Conservation (phyloP, 495 filamentous ascomycete species). For the Talaromyces thailandensis region DNA sequence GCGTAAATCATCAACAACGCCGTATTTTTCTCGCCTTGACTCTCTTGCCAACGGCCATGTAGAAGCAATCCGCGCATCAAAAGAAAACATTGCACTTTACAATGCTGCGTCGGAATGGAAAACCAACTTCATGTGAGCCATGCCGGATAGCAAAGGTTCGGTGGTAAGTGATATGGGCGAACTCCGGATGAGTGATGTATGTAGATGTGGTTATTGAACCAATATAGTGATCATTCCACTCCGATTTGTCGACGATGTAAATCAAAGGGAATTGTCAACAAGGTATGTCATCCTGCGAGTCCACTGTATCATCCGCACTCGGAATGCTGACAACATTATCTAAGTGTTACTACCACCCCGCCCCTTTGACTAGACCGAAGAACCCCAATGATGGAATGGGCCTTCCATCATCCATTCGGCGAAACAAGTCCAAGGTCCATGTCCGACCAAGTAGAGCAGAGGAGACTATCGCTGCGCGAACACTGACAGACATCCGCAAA, state of each 20-base stretch:
- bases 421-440: background rate
- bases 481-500: background rate
- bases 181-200: background rate
- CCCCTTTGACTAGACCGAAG: conserved; percentile 15
- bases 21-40: background rate
- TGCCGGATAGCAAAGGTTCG: conserved; percentile 27
- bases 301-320: background rate
- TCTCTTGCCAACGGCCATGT: background rate
- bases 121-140: conserved; percentile 25
- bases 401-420: background rate
- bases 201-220: background rate
- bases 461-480: background rate
- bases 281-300: background rate
- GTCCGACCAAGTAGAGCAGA: background rate
- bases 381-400: background rate
- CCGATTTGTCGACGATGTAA: conserved; percentile 15
- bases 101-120: conserved; percentile 20
- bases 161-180: conserved; percentile 2
- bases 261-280: conserved; percentile 9
- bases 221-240: conserved; percentile 16
- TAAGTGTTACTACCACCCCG: conserved; percentile 18
- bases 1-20: background rate
- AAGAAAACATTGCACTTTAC: background rate
- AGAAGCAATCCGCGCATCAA: background rate
- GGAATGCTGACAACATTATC: background rate